Conservation (phyloP, 2,329 filamentous ascomycete species). For the Verticillium isaacii region DNA sequence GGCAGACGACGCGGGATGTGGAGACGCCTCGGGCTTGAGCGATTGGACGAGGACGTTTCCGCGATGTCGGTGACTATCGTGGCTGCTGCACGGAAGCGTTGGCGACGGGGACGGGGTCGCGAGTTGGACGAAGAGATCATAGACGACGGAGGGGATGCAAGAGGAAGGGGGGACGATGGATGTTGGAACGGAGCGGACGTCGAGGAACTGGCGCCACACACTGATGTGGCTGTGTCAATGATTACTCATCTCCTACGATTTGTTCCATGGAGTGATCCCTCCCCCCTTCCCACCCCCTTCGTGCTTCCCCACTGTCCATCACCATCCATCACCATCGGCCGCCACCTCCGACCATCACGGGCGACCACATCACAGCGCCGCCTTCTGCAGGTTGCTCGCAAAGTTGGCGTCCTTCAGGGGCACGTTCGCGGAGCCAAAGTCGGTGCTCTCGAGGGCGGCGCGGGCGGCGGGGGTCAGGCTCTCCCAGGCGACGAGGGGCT, state of each 20-base stretch:
- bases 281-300: neutral
- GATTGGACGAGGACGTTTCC: neutral
- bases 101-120: too few relatives aligned
- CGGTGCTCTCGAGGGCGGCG: constrained; percentile 25
- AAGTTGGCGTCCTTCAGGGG: constrained; percentile 24
- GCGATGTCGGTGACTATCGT: neutral
- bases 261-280: neutral
- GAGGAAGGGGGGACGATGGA: too few relatives aligned
- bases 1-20: constrained; percentile 6
- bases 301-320: neutral
- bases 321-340: neutral
- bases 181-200: too few relatives aligned
- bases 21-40: neutral
- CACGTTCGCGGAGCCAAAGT: constrained; percentile 34
- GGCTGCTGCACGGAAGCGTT: neutral
- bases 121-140: neutral
- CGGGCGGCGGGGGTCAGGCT: constrained; percentile 24
- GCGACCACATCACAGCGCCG: constrained; percentile 4
- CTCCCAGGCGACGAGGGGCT: constrained; percentile 36
- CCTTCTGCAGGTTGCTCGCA: constrained; percentile 10
- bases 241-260: neutral
- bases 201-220: too few relatives aligned
- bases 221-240: too few relatives aligned
- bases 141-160: neutral
- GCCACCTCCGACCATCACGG: neutral